Evolutionary conservation across 129 eudicot species (phyloP).

Genomic region (Escallonia rubra): DNA sequence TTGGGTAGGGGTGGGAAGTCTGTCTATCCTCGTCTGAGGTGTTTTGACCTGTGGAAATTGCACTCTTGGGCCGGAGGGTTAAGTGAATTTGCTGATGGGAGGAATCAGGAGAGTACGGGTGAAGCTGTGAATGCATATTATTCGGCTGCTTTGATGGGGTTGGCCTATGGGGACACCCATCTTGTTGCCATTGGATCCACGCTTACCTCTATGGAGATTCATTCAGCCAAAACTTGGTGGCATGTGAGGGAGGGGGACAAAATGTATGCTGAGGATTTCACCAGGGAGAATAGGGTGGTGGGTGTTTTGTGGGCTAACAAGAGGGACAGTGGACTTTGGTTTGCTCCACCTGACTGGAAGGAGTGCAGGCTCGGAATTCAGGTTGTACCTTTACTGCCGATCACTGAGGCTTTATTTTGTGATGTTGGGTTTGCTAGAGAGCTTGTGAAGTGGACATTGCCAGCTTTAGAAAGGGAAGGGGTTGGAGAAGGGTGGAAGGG

Average conservation of each 20-base stretch:
- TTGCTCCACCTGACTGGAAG: conserved; percentile 81
- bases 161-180: conserved; percentile 82
- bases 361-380: conserved; percentile 86
- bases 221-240: conserved; percentile 81
- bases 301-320: conserved; percentile 88
- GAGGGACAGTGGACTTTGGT: conserved; percentile 94
- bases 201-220: conserved; percentile 68
- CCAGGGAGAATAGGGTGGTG: conserved; percentile 59
- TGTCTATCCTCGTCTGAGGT: conserved; percentile 59
- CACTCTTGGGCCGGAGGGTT: conserved; percentile 95
- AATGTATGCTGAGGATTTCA: conserved; percentile 55
- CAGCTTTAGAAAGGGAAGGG: conserved; percentile 69
- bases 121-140: conserved; percentile 89
- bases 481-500: conserved; percentile 98
- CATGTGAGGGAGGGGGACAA: conserved; percentile 59
- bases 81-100: conserved; percentile 66
- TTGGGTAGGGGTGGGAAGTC: conserved; percentile 40
- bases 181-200: conserved; percentile 64
- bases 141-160: conserved; percentile 84
- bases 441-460: conserved; percentile 71
- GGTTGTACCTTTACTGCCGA: conserved; percentile 65
- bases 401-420: conserved; percentile 66
- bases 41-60: conserved; percentile 78
- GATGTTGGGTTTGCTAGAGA: conserved; percentile 50
- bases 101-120: conserved; percentile 90